Evolutionary conservation across 176 grass and related monocot species (phyloP).

Genomic region (Stipa capillata): DNA sequence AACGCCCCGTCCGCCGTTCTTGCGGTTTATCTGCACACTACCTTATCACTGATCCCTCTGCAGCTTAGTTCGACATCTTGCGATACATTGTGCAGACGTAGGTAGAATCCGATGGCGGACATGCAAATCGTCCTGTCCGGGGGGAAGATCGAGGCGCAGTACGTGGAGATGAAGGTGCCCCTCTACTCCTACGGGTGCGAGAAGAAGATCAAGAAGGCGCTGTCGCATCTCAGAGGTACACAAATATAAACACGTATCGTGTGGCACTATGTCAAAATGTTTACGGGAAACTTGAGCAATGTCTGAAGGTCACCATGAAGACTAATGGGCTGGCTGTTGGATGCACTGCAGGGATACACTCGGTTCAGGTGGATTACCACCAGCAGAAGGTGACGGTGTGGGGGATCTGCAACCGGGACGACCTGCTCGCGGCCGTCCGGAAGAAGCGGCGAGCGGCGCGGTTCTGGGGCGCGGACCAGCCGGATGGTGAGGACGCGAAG

Average conservation of each 20-base stretch:
- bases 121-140: conserved; percentile 69
- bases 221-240: conserved; percentile 63
- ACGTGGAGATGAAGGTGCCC: conserved; percentile 93
- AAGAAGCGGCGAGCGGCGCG: conserved; percentile 65
- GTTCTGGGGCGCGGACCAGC: conserved; percentile 13
- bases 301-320: background rate
- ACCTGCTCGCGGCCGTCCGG: conserved; percentile 65
- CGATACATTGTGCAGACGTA: no score
- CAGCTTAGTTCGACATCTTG: background rate
- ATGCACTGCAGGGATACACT: conserved; percentile 70
- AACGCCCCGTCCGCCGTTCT: background rate
- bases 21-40: background rate
- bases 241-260: background rate
- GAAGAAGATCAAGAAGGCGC: conserved; percentile 90
- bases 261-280: background rate
- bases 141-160: conserved; percentile 68
- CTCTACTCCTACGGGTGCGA: conserved; percentile 97
- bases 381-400: conserved; percentile 90
- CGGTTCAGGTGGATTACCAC: conserved; percentile 66
- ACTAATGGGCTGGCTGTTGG: no score
- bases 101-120: conserved; percentile 37
- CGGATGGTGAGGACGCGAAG: background rate
- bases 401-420: conserved; percentile 77
- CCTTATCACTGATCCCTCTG: background rate
- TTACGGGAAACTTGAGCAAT: background rate